A percentile compares a stretch with the other conserved stretches of the same genome.
Evolutionary conservation across 208 protist genomes (phyloP).

Genomic region (Polymyxa betae): DNA sequence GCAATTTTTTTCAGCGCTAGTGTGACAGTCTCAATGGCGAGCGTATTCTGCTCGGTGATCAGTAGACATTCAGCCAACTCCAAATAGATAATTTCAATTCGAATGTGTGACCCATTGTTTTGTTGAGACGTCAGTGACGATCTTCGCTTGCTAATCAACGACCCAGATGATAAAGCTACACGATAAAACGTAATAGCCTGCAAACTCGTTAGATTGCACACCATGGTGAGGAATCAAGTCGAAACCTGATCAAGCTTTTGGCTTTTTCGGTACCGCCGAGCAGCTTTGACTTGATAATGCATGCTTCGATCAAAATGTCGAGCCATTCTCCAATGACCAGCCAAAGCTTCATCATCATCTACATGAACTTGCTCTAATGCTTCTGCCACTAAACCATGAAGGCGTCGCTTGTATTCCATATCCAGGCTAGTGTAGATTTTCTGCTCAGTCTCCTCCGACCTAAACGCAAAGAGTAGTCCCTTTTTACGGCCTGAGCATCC

Average conservation of each 20-base stretch:
- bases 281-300: not conserved
- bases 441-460: not conserved
- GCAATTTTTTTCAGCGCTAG: not conserved
- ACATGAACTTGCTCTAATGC: not conserved
- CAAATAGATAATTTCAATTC: not conserved
- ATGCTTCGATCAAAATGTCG: not conserved
- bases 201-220: not conserved
- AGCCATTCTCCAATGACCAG: conserved; percentile 23
- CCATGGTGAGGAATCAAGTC: not conserved
- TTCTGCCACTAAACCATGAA: not conserved
- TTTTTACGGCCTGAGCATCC: not conserved
- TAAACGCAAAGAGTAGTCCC: not conserved
- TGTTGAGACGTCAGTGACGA: not conserved
- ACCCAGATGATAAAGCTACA: not conserved
- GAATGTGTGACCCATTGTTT: conserved; percentile 8
- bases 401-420: not conserved
- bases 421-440: not conserved
- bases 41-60: not conserved
- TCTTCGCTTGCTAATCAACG: not conserved
- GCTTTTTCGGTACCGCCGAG: not conserved
- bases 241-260: not conserved
- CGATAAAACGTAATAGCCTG: conserved; percentile 3
- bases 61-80: not conserved
- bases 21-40: not conserved
- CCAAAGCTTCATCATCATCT: not conserved